Conservation (phyloP, 2,329 filamentous ascomycete species). For the Penicillium sp. region DNA sequence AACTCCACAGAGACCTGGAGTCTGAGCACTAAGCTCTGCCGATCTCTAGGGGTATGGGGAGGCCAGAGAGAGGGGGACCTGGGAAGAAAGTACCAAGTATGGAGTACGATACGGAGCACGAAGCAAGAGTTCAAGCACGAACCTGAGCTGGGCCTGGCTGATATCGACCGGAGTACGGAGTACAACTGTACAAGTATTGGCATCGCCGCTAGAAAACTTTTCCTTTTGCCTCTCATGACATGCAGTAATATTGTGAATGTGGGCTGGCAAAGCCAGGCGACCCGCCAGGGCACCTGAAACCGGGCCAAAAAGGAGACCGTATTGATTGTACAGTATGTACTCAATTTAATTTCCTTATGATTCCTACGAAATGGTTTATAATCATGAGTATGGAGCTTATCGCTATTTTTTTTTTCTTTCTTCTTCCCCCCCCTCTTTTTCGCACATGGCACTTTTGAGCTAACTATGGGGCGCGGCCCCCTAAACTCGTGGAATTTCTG, state of each 20-base stretch:
- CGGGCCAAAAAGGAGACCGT: slow-evolving; percentile 7
- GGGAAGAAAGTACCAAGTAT: not conserved
- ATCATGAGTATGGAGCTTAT: not conserved
- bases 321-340: not conserved
- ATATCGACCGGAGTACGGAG: not conserved
- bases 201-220: not conserved
- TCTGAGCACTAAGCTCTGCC: slow-evolving; percentile 16
- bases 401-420: not conserved
- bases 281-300: slow-evolving; percentile 11
- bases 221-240: not conserved
- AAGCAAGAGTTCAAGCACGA: not conserved
- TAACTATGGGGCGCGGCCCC: slow-evolving; percentile 11
- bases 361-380: not conserved
- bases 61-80: not conserved
- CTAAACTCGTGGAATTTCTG: slow-evolving; percentile 32
- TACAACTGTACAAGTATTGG: not conserved
- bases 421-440: not conserved
- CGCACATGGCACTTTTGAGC: slow-evolving; percentile 11
- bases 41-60: slow-evolving; percentile 14
- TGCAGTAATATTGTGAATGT: not conserved
- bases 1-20: slow-evolving; percentile 16
- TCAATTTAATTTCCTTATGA: not conserved
- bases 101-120: not conserved
- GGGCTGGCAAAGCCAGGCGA: not conserved
- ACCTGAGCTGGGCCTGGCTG: not conserved